Evolutionary conservation across 169 alveolate genomes (phyloP).

Genomic region (Plasmodium coatneyi): DNA sequence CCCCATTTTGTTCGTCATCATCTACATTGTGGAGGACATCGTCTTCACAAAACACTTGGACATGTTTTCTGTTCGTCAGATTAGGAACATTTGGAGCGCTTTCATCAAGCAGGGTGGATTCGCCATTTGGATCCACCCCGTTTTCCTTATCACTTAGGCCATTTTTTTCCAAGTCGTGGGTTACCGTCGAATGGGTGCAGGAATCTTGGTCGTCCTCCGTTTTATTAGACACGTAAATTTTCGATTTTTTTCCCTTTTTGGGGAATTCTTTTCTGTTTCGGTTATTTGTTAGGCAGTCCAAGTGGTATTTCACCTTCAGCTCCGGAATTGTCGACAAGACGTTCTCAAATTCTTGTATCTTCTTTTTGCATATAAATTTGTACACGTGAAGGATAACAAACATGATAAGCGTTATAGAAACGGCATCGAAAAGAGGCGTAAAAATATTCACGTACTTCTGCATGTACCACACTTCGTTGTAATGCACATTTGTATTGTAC

Average conservation of each 20-base stretch:
- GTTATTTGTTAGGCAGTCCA: background rate
- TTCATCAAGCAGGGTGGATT: background rate
- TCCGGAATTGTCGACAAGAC: slow-evolving; percentile 40
- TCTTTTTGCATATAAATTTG: slow-evolving; percentile 10
- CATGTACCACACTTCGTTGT: slow-evolving; percentile 63
- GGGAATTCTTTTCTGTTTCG: background rate
- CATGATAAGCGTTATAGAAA: slow-evolving; percentile 45
- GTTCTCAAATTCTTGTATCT: slow-evolving; percentile 27
- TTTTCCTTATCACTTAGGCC: background rate
- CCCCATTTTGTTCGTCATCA: background rate
- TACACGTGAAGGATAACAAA: slow-evolving; percentile 20
- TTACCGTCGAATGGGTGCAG: background rate
- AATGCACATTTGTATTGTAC: slow-evolving; percentile 19
- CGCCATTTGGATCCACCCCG: background rate
- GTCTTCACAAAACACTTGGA: background rate
- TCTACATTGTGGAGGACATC: background rate
- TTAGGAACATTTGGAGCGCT: background rate
- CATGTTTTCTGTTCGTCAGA: background rate
- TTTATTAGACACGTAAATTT: slow-evolving; percentile 4
- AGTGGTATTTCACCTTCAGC: slow-evolving; percentile 9
- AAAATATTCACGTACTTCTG: slow-evolving; percentile 63
- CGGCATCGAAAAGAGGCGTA: slow-evolving; percentile 22
- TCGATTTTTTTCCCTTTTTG: slow-evolving; percentile 8
- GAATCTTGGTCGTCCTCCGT: background rate
- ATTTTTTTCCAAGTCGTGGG: slow-evolving; percentile 37